Conservation (phyloP, 176 grass and related monocot species). For the Musa itinerans region DNA sequence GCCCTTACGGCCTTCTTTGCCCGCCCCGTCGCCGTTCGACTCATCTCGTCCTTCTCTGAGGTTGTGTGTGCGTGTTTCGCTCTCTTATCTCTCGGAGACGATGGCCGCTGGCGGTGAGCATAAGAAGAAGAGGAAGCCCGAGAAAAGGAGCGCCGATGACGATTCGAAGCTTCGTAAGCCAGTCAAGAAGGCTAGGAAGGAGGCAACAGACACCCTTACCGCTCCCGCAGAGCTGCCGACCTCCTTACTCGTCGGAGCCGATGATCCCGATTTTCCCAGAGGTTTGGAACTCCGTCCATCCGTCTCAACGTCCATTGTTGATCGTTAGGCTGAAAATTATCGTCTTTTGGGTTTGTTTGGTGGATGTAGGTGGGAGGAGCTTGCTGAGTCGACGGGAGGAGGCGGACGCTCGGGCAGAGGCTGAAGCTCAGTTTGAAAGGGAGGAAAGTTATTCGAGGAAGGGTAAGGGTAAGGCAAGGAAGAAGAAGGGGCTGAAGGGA, state of each 20-base stretch:
- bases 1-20: no score
- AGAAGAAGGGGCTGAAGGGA: constrained; percentile 18
- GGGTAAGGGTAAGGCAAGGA: constrained; percentile 36
- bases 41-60: no score
- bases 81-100: neutral
- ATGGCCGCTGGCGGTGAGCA: neutral
- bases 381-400: constrained; percentile 58
- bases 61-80: no score
- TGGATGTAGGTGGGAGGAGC: constrained; percentile 55
- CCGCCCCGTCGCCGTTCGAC: no score
- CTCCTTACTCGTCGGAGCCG: constrained; percentile 38
- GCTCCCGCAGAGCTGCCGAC: constrained; percentile 17
- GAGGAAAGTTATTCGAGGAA: constrained; percentile 30
- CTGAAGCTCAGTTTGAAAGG: constrained; percentile 59
- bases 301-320: neutral
- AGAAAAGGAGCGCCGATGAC: neutral
- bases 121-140: constrained; percentile 19
- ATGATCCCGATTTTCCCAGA: constrained; percentile 74
- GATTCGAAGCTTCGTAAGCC: constrained; percentile 30
- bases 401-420: constrained; percentile 69
- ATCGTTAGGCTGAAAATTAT: neutral
- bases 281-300: constrained; percentile 22
- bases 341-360: neutral
- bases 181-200: constrained; percentile 45
- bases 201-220: constrained; percentile 2